Percentiles rank a stretch among this genome's conserved stretches.
Evolutionary conservation across 192 early-diverging fungal genomes (phyloP).

Genomic region (Linnemannia schmuckeri): DNA sequence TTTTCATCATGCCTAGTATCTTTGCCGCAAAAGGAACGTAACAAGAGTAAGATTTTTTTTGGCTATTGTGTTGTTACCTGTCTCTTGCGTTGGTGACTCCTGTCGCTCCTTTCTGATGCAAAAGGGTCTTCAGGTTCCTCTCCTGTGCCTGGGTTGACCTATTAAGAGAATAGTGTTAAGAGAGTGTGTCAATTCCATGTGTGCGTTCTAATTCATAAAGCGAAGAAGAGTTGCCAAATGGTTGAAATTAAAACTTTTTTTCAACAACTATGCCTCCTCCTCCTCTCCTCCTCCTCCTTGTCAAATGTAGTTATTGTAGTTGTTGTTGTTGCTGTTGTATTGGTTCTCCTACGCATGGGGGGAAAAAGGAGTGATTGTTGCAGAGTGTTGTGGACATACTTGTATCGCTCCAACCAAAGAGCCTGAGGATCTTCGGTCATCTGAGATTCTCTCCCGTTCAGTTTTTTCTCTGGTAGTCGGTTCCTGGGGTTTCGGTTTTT

Average conservation of each 20-base stretch:
- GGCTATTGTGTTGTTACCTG: conserved; percentile 22
- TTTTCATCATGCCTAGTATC: background rate
- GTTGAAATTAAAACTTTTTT: background rate
- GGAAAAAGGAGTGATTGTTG: background rate
- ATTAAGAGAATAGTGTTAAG: background rate
- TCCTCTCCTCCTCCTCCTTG: background rate
- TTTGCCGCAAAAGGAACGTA: background rate
- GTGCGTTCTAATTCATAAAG: background rate
- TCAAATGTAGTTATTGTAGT: background rate
- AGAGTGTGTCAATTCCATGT: background rate
- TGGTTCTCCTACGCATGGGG: background rate
- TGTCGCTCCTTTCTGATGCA: conserved; percentile 45
- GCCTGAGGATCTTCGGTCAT: conserved; percentile 49
- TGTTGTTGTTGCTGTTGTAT: background rate
- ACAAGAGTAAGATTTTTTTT: background rate
- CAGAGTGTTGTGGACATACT: conserved; percentile 4
- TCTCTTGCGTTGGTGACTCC: conserved; percentile 52
- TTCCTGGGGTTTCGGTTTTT: background rate
- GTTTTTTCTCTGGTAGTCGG: background rate
- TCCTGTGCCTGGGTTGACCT: conserved; percentile 53
- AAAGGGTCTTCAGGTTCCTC: conserved; percentile 34
- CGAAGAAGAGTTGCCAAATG: background rate
- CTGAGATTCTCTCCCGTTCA: conserved; percentile 1
- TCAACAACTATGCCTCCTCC: background rate
- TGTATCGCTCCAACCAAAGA: conserved; percentile 49